phyloP scores from a whole-genome alignment of 306 rosid species.

The Trifolium repens region DNA sequence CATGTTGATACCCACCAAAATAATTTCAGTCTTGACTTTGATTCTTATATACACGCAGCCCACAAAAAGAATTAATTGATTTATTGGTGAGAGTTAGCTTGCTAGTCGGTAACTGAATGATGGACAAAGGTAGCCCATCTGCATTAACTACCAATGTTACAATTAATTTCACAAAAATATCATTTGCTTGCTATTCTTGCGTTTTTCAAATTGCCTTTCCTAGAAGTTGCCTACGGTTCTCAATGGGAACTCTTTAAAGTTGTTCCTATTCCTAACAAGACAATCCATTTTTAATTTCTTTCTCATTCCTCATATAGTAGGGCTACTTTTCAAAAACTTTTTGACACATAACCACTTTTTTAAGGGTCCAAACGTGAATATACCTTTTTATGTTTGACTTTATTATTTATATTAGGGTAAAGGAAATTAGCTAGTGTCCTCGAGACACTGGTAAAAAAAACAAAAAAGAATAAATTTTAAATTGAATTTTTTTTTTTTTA shows the following conservation, averaged over 20 bases:
- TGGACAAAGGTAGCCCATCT: slow-evolving; percentile 60
- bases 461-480: too few species aligned
- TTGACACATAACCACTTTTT: not conserved
- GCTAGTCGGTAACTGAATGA: slow-evolving; percentile 48
- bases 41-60: not conserved
- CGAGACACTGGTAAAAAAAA: too few species aligned
- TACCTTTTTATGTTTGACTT: slow-evolving; percentile 4
- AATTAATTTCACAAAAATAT: not conserved
- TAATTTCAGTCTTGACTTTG: slow-evolving; percentile 53
- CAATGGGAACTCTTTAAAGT: slow-evolving; percentile 22
- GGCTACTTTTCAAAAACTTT: not conserved
- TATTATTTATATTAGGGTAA: too few species aligned
- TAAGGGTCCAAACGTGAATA: not conserved
- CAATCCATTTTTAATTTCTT: not conserved
- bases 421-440: too few species aligned
- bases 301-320: not conserved
- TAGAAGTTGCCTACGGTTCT: not conserved
- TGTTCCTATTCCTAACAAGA: slow-evolving; percentile 17
- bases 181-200: not conserved
- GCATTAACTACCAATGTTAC: slow-evolving; percentile 52
- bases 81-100: slow-evolving; percentile 65
- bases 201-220: not conserved
- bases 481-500: too few species aligned
- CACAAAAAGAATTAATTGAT: not conserved
- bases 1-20: slow-evolving; percentile 21